Evolutionary conservation across 169 alveolate species (phyloP).

Genomic region (Plasmodium yoelii): DNA sequence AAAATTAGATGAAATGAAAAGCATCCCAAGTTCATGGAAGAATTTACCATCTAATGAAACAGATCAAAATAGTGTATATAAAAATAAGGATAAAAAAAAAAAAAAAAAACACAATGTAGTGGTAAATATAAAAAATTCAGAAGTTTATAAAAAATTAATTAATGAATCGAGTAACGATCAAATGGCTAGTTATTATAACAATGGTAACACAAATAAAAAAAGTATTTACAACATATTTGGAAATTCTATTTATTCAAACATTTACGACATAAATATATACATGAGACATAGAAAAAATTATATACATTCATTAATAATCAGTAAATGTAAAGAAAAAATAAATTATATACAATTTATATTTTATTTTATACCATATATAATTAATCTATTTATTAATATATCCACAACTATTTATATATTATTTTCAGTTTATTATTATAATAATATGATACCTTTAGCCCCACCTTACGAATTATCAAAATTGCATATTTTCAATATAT

Average conservation of each 20-base stretch:
- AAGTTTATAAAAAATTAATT: slow-evolving; percentile 36
- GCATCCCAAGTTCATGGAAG: neutral
- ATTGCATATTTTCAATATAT: slow-evolving; percentile 34
- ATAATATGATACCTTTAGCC: slow-evolving; percentile 65
- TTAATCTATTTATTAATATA: slow-evolving; percentile 57
- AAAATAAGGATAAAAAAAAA: slow-evolving; percentile 6
- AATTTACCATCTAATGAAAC: neutral
- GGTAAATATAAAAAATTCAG: slow-evolving; percentile 21
- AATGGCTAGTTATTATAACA: neutral
- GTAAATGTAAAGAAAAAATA: slow-evolving; percentile 43
- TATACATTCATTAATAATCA: slow-evolving; percentile 64
- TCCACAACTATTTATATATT: slow-evolving; percentile 40
- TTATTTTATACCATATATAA: slow-evolving; percentile 50
- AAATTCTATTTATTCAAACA: slow-evolving; percentile 56
- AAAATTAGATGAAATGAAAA: neutral
- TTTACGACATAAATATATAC: slow-evolving; percentile 40
- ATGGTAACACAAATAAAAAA: neutral
- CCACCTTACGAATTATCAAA: slow-evolving; percentile 63
- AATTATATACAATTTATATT: slow-evolving; percentile 56
- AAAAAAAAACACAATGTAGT: neutral
- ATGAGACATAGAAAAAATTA: slow-evolving; percentile 39
- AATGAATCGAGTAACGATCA: neutral
- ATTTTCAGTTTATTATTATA: slow-evolving; percentile 64
- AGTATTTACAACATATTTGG: slow-evolving; percentile 69
- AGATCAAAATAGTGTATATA: neutral